Evolutionary conservation across 192 early-diverging fungal genomes (phyloP).

Genomic region (Dissophora globulifera): DNA sequence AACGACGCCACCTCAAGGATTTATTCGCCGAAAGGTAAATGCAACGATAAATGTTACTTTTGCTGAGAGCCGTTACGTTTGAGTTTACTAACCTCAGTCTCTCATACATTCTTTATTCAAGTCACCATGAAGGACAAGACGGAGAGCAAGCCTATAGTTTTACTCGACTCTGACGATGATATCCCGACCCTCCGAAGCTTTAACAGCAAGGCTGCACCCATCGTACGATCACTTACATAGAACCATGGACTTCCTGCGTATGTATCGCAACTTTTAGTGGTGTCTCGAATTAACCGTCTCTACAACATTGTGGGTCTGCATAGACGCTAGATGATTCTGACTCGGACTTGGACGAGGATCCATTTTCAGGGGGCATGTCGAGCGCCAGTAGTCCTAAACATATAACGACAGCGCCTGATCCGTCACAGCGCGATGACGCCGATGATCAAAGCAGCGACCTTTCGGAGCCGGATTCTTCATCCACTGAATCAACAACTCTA

Average conservation of each 20-base stretch:
- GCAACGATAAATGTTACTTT: background rate
- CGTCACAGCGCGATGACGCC: background rate
- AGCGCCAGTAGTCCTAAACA: background rate
- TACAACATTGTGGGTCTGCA: too few species aligned
- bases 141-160: background rate
- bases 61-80: background rate
- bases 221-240: too few species aligned
- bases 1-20: constrained; percentile 7
- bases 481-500: background rate
- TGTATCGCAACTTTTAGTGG: too few species aligned
- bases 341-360: constrained; percentile 39
- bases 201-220: constrained; percentile 5
- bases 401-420: background rate
- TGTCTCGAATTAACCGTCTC: too few species aligned
- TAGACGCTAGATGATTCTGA: constrained; percentile 29
- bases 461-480: background rate
- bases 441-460: background rate
- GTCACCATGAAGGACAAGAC: background rate
- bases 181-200: constrained; percentile 9
- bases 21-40: background rate
- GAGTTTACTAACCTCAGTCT: too few species aligned
- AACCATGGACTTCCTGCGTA: too few species aligned
- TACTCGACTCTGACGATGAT: constrained; percentile 34
- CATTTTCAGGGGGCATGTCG: constrained; percentile 1
- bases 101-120: background rate